Conservation (phyloP, 805 yeast genomes). For the Teunomyces atbi region DNA sequence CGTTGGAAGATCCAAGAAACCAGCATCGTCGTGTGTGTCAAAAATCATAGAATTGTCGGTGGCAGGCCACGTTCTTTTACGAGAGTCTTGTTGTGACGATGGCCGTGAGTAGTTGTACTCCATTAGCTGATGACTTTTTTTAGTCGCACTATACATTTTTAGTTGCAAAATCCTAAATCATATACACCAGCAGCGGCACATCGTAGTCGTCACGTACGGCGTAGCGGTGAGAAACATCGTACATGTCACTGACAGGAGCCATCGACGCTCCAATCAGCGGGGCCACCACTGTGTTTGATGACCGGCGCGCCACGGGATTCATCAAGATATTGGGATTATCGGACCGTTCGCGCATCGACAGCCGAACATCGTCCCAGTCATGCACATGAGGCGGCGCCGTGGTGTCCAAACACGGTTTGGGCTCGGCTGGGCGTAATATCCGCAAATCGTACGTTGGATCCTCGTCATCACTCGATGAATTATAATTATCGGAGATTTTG, state of each 20-base stretch:
- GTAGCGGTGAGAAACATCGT: background rate
- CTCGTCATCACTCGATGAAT: background rate
- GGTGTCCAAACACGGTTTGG: background rate
- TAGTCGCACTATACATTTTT: background rate
- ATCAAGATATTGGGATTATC: slow-evolving; percentile 15
- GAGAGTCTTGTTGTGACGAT: slow-evolving; percentile 2
- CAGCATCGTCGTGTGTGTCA: background rate
- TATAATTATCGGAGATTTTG: slow-evolving; percentile 14
- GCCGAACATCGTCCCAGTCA: slow-evolving; percentile 4
- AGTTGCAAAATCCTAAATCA: slow-evolving; percentile 1
- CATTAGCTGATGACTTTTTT: slow-evolving; percentile 5
- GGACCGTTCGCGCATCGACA: slow-evolving; percentile 7
- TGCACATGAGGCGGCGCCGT: slow-evolving; percentile 7
- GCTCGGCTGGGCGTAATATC: background rate
- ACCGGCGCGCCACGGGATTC: slow-evolving; percentile 11
- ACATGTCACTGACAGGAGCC: background rate
- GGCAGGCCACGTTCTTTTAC: background rate
- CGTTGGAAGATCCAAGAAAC: slow-evolving; percentile 36
- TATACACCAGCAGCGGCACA: background rate
- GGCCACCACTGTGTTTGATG: slow-evolving; percentile 10
- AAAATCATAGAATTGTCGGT: background rate
- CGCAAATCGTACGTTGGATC: slow-evolving; percentile 4
- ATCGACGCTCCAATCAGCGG: background rate
- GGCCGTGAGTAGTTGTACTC: slow-evolving; percentile 16
- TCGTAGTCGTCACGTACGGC: slow-evolving; percentile 7